Evolutionary conservation across 768 basidiomycete genomes (phyloP).

Genomic region (Coprinopsis sp.): DNA sequence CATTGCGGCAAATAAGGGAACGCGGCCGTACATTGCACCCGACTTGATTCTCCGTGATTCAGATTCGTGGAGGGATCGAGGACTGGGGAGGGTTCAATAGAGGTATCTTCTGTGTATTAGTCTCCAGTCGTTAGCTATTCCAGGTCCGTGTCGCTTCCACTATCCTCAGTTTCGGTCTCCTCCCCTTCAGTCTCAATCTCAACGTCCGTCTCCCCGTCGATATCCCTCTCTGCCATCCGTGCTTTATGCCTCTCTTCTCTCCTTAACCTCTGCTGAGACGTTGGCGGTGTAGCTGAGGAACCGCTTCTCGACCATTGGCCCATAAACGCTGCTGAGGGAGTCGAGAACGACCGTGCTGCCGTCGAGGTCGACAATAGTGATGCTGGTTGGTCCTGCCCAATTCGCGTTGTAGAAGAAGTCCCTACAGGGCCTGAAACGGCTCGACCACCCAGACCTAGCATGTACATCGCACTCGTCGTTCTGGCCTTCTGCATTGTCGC

Average conservation of each 20-base stretch:
- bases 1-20: too few species aligned
- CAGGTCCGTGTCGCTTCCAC: slow-evolving; percentile 19
- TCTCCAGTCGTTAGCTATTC: slow-evolving; percentile 21
- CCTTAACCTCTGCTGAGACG: background rate
- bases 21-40: too few species aligned
- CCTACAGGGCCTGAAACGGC: slow-evolving; percentile 16
- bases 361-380: too few species aligned
- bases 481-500: slow-evolving; percentile 32
- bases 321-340: background rate
- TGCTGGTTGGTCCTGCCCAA: too few species aligned
- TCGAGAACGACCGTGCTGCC: background rate
- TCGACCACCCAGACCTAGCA: slow-evolving; percentile 45
- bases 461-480: slow-evolving; percentile 59
- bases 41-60: too few species aligned
- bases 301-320: slow-evolving; percentile 1
- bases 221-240: background rate
- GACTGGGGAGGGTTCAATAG: too few species aligned
- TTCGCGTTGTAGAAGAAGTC: background rate
- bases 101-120: too few species aligned
- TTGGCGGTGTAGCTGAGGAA: background rate
- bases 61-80: too few species aligned
- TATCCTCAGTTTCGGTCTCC: slow-evolving; percentile 17
- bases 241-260: background rate
- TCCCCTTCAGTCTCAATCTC: slow-evolving; percentile 8
- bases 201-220: slow-evolving; percentile 7